Percentiles rank a stretch among this genome's conserved stretches.
Evolutionary conservation across 2,329 filamentous ascomycete genomes (phyloP).

Genomic region (Ilyonectria mors-panacis): DNA sequence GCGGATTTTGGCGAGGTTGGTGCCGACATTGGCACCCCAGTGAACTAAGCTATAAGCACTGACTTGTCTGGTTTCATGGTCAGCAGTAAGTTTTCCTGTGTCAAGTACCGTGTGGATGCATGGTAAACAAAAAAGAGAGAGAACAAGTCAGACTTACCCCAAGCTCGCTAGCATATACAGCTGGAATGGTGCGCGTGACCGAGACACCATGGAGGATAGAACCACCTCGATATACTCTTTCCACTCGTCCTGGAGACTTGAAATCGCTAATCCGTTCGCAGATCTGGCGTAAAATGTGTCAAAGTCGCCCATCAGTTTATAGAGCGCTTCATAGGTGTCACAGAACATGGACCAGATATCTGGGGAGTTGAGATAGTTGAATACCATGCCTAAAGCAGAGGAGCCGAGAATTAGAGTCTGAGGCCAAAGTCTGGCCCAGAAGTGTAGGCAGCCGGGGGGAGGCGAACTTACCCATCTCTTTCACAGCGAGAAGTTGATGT

Average conservation of each 20-base stretch:
- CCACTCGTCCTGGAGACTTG: slow-evolving; percentile 4
- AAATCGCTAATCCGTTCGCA: not conserved
- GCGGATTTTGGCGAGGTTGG: not conserved
- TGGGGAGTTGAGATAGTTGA: slow-evolving; percentile 1
- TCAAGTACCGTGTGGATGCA: not conserved
- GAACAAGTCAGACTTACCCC: not conserved
- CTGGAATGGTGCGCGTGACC: not conserved
- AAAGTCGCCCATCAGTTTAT: not conserved
- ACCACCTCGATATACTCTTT: slow-evolving; percentile 8
- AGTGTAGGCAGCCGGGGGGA: not conserved
- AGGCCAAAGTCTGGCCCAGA: not conserved
- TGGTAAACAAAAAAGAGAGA: not conserved
- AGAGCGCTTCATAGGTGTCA: slow-evolving; percentile 12
- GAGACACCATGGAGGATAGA: not conserved
- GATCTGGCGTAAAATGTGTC: not conserved
- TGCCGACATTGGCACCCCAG: not conserved
- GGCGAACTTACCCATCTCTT: slow-evolving; percentile 4
- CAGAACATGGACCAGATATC: slow-evolving; percentile 2
- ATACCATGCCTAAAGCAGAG: not conserved
- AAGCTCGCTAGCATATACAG: not conserved
- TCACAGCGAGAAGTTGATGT: not conserved
- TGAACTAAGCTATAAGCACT: not conserved
- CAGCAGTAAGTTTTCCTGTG: not conserved
- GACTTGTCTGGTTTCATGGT: not conserved
- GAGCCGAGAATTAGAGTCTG: not conserved